Evolutionary conservation across 2,329 filamentous ascomycete genomes (phyloP).

Genomic region (Colletotrichum sp.): DNA sequence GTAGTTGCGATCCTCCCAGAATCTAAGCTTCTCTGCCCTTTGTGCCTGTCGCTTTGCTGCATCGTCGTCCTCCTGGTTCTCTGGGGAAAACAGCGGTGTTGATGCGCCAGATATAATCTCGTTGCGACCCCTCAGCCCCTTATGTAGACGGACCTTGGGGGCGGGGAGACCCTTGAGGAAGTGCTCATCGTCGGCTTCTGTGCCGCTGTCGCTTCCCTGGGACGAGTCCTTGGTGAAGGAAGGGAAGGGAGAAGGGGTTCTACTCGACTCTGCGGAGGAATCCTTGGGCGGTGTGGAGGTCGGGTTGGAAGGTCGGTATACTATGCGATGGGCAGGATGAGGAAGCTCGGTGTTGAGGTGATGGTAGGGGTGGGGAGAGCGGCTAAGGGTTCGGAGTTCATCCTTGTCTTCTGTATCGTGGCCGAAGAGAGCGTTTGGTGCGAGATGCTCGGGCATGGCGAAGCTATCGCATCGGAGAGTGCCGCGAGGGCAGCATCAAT

Average conservation of each 20-base stretch:
- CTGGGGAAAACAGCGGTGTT: constrained; percentile 60
- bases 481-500: neutral
- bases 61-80: constrained; percentile 44
- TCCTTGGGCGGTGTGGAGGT: constrained; percentile 11
- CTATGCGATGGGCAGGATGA: constrained; percentile 49
- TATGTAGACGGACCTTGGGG: constrained; percentile 73
- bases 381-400: constrained; percentile 54
- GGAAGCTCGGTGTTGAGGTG: constrained; percentile 62
- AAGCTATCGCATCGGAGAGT: constrained; percentile 27
- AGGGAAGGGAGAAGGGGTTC: constrained; percentile 27
- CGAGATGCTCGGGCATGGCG: constrained; percentile 54
- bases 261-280: constrained; percentile 25
- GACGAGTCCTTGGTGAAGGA: constrained; percentile 56
- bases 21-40: neutral
- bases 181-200: constrained; percentile 94
- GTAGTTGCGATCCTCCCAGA: constrained; percentile 29
- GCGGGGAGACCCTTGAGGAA: constrained; percentile 86
- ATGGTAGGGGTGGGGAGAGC: constrained; percentile 73
- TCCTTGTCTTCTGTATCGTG: constrained; percentile 41
- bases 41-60: neutral
- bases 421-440: constrained; percentile 36
- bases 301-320: constrained; percentile 23
- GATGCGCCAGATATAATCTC: constrained; percentile 59
- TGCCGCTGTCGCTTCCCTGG: constrained; percentile 85
- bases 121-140: constrained; percentile 73